Evolutionary conservation across 2,329 filamentous ascomycete species (phyloP).

Genomic region (Hypomyces perniciosus): DNA sequence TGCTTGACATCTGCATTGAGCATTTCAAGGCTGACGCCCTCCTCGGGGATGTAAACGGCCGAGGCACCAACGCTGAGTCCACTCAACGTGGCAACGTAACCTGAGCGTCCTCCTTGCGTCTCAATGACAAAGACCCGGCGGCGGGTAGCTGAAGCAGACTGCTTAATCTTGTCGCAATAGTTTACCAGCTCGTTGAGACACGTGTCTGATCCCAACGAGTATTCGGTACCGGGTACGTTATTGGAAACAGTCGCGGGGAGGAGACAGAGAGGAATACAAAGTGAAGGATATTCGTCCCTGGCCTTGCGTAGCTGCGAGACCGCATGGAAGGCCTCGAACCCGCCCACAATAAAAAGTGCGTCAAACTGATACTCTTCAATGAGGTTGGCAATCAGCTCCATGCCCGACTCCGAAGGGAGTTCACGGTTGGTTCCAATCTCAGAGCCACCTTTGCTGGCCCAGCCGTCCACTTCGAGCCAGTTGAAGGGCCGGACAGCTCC

Average conservation of each 20-base stretch:
- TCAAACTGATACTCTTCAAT: constrained; percentile 87
- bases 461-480: constrained; percentile 91
- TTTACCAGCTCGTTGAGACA: constrained; percentile 91
- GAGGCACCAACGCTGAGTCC: constrained; percentile 87
- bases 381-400: constrained; percentile 73
- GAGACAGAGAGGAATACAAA: constrained; percentile 88
- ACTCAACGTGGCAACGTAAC: constrained; percentile 86
- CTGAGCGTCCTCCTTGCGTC: constrained; percentile 90
- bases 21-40: constrained; percentile 92
- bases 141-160: constrained; percentile 89
- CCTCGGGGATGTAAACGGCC: constrained; percentile 94
- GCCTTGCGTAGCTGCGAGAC: constrained; percentile 81
- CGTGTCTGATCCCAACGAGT: constrained; percentile 92
- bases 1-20: constrained; percentile 84
- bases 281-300: constrained; percentile 68
- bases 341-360: constrained; percentile 84
- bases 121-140: constrained; percentile 96
- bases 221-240: constrained; percentile 96
- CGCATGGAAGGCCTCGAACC: constrained; percentile 94
- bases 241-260: constrained; percentile 97
- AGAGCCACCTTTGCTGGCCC: constrained; percentile 94
- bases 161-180: constrained; percentile 96
- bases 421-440: constrained; percentile 98
- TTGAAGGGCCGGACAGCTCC: constrained; percentile 78
- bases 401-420: constrained; percentile 76